These are phyloP conservation scores for Meripilus lineatus DNA, from an alignment of 1,284 basidiomycete genomes.

Conservation along the genomic window DNA sequence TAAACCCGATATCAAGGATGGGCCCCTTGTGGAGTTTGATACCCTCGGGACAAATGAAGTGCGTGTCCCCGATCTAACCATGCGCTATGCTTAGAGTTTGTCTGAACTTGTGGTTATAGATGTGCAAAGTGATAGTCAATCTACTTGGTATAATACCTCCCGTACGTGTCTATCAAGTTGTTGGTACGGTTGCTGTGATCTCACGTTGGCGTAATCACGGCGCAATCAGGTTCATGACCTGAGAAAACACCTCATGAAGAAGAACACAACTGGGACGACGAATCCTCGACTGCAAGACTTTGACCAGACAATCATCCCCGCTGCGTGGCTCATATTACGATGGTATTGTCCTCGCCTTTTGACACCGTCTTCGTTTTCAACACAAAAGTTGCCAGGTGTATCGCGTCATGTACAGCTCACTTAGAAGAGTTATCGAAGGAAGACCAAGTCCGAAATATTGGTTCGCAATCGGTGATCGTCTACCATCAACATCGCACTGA, in stretches of 20 bases:
- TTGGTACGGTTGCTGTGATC: neutral
- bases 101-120: conserved; percentile 28
- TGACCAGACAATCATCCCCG: conserved; percentile 40
- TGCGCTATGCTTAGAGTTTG: neutral
- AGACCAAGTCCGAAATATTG: conserved; percentile 40
- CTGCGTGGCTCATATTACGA: conserved; percentile 56
- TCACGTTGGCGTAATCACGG: no score
- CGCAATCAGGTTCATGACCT: conserved; percentile 43
- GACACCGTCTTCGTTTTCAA: neutral
- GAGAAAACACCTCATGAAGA: conserved; percentile 49
- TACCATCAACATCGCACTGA: no score
- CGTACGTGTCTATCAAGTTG: conserved; percentile 25
- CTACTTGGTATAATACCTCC: conserved; percentile 45
- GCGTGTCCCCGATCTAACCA: conserved; percentile 3
- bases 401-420: conserved; percentile 62
- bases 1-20: neutral
- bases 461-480: neutral
- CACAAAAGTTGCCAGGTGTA: conserved; percentile 36
- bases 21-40: conserved; percentile 39
- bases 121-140: conserved; percentile 38
- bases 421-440: conserved; percentile 51
- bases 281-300: conserved; percentile 48
- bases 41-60: conserved; percentile 32
- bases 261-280: conserved; percentile 39
- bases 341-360: conserved; percentile 36